phyloP scores from a whole-genome alignment of 2,329 filamentous ascomycete genomes.

The Penicillium capsulatum region DNA sequence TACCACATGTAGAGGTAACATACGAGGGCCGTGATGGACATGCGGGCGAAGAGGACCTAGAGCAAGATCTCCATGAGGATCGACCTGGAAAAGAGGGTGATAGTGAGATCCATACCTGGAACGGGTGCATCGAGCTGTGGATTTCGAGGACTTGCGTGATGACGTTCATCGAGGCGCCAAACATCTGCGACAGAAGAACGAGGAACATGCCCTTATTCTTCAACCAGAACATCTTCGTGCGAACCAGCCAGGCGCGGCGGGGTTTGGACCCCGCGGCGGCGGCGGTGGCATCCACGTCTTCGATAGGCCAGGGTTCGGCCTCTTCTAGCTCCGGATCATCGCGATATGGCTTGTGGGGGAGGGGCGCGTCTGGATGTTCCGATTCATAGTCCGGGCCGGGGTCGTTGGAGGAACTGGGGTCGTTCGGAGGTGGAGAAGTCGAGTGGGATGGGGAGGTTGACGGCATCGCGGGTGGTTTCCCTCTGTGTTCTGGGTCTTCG shows the following conservation, averaged over 20 bases:
- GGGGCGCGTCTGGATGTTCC: constrained; percentile 19
- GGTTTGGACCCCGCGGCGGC: constrained; percentile 11
- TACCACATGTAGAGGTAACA: constrained; percentile 71
- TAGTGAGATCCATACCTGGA: constrained; percentile 56
- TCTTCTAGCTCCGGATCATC: constrained; percentile 13
- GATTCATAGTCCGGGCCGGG: constrained; percentile 1
- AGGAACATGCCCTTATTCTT: constrained; percentile 68
- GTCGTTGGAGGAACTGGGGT: not conserved
- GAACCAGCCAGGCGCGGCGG: constrained; percentile 27
- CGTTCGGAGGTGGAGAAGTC: not conserved
- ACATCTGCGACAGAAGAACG: constrained; percentile 72
- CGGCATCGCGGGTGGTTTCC: too few relatives aligned
- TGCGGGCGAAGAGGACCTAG: constrained; percentile 71
- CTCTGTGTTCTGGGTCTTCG: too few relatives aligned
- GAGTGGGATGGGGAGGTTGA: too few relatives aligned
- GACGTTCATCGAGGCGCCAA: constrained; percentile 81
- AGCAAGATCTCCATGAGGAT: too few relatives aligned
- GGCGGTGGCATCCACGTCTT: constrained; percentile 7
- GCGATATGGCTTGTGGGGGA: constrained; percentile 10
- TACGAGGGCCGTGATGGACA: constrained; percentile 66
- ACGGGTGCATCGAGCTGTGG: constrained; percentile 68
- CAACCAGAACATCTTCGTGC: constrained; percentile 46
- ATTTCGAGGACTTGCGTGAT: constrained; percentile 70
- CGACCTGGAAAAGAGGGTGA: too few relatives aligned
- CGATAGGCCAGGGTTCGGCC: constrained; percentile 20